Conservation (phyloP, 495 filamentous ascomycete genomes). For the Hypoxylon perforatum region DNA sequence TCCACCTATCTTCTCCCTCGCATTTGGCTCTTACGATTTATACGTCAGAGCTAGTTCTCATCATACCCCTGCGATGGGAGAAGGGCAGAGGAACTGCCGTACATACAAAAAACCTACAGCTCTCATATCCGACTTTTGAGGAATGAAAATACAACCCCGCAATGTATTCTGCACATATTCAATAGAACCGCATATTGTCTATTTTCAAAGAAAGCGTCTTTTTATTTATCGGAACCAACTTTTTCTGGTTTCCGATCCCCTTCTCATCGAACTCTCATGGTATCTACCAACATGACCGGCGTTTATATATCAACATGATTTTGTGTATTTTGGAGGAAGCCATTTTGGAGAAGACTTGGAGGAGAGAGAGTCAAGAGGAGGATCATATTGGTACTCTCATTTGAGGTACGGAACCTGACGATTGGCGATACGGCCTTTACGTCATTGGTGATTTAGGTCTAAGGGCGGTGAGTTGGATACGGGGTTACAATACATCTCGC, state of each 20-base stretch:
- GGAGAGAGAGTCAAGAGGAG: neutral
- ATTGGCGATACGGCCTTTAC: neutral
- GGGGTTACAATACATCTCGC: constrained; percentile 10
- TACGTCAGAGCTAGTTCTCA: constrained; percentile 6
- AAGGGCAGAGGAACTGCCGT: neutral
- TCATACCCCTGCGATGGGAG: neutral
- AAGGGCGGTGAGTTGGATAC: neutral
- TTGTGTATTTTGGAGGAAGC: constrained; percentile 1
- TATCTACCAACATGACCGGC: constrained; percentile 23
- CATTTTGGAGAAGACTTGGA: neutral
- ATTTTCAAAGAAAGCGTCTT: constrained; percentile 1
- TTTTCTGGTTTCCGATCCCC: neutral
- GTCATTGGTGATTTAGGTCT: neutral
- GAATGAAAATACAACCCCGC: constrained; percentile 34
- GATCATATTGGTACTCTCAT: neutral
- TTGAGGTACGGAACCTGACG: neutral
- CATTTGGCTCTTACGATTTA: constrained; percentile 6
- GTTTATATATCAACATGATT: constrained; percentile 4
- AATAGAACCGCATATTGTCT: constrained; percentile 10
- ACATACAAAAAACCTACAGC: constrained; percentile 14
- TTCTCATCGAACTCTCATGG: neutral
- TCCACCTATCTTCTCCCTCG: neutral
- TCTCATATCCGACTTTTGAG: constrained; percentile 37
- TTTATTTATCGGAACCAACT: neutral
- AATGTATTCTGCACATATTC: constrained; percentile 33